phyloP scores from a whole-genome alignment of 2,329 filamentous ascomycete species.

The Colletotrichum costaricense region DNA sequence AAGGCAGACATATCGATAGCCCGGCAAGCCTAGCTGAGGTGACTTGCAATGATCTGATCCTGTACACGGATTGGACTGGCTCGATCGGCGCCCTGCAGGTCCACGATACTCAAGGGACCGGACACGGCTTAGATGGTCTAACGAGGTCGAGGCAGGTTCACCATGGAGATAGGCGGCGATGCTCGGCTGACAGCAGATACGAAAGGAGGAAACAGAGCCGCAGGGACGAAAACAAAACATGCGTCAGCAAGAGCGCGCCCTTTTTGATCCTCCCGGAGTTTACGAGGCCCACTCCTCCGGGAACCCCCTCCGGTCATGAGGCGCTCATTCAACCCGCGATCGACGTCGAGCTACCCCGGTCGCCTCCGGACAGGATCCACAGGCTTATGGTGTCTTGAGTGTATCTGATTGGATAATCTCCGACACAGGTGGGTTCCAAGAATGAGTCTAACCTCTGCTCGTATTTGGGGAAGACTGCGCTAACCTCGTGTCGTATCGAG shows the following conservation, averaged over 20 bases:
- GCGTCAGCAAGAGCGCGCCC: background rate
- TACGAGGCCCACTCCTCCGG: background rate
- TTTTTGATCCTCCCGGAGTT: background rate
- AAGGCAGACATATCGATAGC: background rate
- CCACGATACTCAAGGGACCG: no score
- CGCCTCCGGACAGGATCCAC: background rate
- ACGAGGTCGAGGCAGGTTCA: background rate
- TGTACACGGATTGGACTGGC: no score
- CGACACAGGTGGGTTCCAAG: no score
- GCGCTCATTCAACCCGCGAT: background rate
- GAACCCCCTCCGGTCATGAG: background rate
- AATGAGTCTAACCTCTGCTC: constrained; percentile 7
- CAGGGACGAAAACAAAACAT: background rate
- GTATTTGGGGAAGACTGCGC: constrained; percentile 5
- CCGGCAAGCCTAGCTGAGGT: background rate
- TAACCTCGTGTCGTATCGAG: background rate
- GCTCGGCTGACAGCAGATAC: background rate
- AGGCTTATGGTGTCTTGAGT: background rate
- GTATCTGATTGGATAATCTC: background rate
- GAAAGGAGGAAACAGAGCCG: background rate
- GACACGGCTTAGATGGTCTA: background rate
- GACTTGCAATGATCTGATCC: background rate
- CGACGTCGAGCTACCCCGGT: background rate
- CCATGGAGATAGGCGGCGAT: background rate
- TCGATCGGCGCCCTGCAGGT: no score